A percentile compares a stretch with the other conserved stretches of the same genome.
These are phyloP conservation scores for Perkinsus marinus DNA, from an alignment of 169 alveolate genomes.

Conservation along the genomic window DNA sequence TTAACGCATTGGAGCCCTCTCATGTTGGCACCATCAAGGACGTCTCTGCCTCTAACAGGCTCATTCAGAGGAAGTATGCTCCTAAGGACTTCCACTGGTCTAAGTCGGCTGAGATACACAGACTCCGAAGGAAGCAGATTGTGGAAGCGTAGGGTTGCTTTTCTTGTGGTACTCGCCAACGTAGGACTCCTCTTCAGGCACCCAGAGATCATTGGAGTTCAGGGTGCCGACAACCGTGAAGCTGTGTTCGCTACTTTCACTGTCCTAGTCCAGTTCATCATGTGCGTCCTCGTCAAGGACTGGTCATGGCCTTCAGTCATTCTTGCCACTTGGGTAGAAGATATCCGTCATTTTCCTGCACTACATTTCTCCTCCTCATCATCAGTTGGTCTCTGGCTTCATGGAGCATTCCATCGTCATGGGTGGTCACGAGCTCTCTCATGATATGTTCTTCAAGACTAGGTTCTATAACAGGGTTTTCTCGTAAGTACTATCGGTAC, in stretches of 20 bases:
- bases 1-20: not conserved
- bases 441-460: constrained; percentile 25
- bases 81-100: not conserved
- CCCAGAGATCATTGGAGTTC: constrained; percentile 26
- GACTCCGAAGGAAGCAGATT: not conserved
- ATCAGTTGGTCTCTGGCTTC: constrained; percentile 35
- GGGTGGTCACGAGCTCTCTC: constrained; percentile 50
- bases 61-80: not conserved
- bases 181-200: not conserved
- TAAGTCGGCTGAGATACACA: not conserved
- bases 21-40: not conserved
- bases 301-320: not conserved
- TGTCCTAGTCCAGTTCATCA: constrained; percentile 1
- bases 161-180: not conserved
- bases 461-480: constrained; percentile 12
- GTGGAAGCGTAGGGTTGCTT: not conserved
- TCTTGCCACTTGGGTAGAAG: not conserved
- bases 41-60: not conserved
- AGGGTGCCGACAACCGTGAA: constrained; percentile 15
- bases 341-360: not conserved
- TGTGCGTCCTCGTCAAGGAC: constrained; percentile 2
- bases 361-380: not conserved
- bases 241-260: constrained; percentile 10
- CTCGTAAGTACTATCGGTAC: constrained; percentile 36
- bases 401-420: constrained; percentile 38